Base-by-base conservation (phyloP, 2,329 filamentous ascomycete genomes). In the Fusarium tricinctum region DNA sequence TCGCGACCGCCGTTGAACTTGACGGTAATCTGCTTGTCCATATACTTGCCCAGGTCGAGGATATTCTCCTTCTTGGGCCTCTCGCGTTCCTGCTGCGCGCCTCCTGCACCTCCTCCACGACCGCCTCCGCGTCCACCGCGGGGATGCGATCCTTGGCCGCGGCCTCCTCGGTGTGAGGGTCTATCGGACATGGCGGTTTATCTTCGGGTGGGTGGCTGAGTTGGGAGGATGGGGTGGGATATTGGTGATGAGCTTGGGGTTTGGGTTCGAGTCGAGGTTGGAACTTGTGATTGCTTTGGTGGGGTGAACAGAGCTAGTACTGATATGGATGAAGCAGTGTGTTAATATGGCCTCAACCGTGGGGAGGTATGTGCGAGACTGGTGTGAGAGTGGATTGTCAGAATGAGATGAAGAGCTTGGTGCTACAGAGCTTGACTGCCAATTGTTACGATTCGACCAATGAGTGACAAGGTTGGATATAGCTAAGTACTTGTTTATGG, bases 1-100 rank as follows among this genome's bases (percentile, higher is more conserved):
- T 97, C 94, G 63, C 95, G 85, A 2, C 96, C 96, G 42, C 96
- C 96, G 76, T 93, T 97, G 80, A 99, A 98, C 82, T 98, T 98
- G 78, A 99, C 94, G 12, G 88, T 92, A 72, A 99, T 93, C 77
- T 91, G 87, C 87, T 97, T 97, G 81, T 99, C 94, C 91, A 97
- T 94, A 81, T 98, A 99, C 83, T 97, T 97, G 78, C 86, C 89
- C 75, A 99, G 81, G 77, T 99, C 95, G 54, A 99, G 88, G 75
- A 99, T 99, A 79, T 97, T 98, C 82, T 99, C 96, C 85, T 98
- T 98, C 89, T 97, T 97, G 64, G 94, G 93, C 74, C 91, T 88
- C 81, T 97, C 92, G 72, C 86, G 82, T 65, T 87, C 78, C 39
- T 81, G 79, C 50, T 81, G 81, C 9, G 64, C 53, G 39, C 80